A percentile compares a stretch with the other conserved stretches of the same genome.
Evolutionary conservation across 1,139 yeast genomes (phyloP).

Genomic region (Blastobotrys malaysiensis): DNA sequence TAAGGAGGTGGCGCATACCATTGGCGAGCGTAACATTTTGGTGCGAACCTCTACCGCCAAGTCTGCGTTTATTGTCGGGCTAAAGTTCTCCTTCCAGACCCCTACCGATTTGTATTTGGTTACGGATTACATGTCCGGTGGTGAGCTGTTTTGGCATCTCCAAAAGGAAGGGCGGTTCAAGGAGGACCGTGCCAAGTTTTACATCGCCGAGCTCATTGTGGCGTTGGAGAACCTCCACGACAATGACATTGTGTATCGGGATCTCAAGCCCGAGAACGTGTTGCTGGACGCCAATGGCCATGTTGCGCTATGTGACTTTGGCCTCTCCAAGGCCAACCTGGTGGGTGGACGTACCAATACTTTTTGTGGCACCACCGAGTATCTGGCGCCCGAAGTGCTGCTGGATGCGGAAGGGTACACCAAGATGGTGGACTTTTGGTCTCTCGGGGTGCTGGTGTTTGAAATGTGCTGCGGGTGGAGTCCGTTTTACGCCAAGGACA

Average conservation of each 20-base stretch:
- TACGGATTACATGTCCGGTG: conserved; percentile 97
- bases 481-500: conserved; percentile 96
- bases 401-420: conserved; percentile 94
- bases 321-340: conserved; percentile 87
- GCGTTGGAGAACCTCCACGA: conserved; percentile 92
- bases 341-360: conserved; percentile 92
- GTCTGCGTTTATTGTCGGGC: conserved; percentile 87
- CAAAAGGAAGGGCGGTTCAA: conserved; percentile 92
- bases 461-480: conserved; percentile 99
- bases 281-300: conserved; percentile 94
- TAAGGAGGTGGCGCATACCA: conserved; percentile 95
- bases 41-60: conserved; percentile 82
- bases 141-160: conserved; percentile 95
- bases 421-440: conserved; percentile 97
- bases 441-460: conserved; percentile 83
- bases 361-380: conserved; percentile 96
- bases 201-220: conserved; percentile 88
- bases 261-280: conserved; percentile 91
- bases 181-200: conserved; percentile 91
- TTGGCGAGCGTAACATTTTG: conserved; percentile 90
- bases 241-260: conserved; percentile 89
- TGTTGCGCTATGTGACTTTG: conserved; percentile 94
- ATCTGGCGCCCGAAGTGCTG: conserved; percentile 89
- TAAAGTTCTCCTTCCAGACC: conserved; percentile 93
- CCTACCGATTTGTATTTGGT: conserved; percentile 86